These are phyloP conservation scores for Zygosaccharomyces siamensis DNA, from an alignment of 805 yeast species.

Conservation along the genomic window DNA sequence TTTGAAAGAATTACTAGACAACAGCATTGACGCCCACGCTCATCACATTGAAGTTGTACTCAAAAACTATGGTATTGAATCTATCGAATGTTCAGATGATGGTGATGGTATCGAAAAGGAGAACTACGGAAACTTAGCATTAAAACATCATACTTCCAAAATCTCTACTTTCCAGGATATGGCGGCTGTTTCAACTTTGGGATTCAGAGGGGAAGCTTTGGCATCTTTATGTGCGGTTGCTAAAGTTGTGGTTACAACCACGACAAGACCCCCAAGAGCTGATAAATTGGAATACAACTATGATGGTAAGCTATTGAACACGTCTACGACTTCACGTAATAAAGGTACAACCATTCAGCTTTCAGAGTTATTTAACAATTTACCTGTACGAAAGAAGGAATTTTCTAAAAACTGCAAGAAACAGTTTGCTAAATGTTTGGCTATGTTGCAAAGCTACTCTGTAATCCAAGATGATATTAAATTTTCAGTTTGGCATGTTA, in stretches of 20 bases:
- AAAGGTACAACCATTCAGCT: slow-evolving; percentile 68
- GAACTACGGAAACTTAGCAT: slow-evolving; percentile 52
- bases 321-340: slow-evolving; percentile 45
- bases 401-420: slow-evolving; percentile 60
- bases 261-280: slow-evolving; percentile 56
- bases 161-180: slow-evolving; percentile 53
- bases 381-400: slow-evolving; percentile 82
- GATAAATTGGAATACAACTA: slow-evolving; percentile 48
- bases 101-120: slow-evolving; percentile 56
- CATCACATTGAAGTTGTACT: slow-evolving; percentile 63
- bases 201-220: slow-evolving; percentile 80
- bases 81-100: slow-evolving; percentile 63
- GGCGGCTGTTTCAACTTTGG: slow-evolving; percentile 48
- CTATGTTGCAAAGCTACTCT: slow-evolving; percentile 61
- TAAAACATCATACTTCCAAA: slow-evolving; percentile 67
- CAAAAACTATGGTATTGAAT: slow-evolving; percentile 66
- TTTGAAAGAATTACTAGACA: slow-evolving; percentile 82
- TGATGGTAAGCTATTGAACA: slow-evolving; percentile 47
- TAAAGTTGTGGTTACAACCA: slow-evolving; percentile 46
- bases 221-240: slow-evolving; percentile 61
- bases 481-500: slow-evolving; percentile 54
- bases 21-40: slow-evolving; percentile 76
- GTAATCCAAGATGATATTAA: slow-evolving; percentile 54
- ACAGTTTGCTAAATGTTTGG: slow-evolving; percentile 68
- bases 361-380: slow-evolving; percentile 52